Percentiles rank a stretch among this genome's conserved stretches.
Evolutionary conservation across 2,329 filamentous ascomycete genomes (phyloP).

Genomic region (Pseudogymnoascus sp.): DNA sequence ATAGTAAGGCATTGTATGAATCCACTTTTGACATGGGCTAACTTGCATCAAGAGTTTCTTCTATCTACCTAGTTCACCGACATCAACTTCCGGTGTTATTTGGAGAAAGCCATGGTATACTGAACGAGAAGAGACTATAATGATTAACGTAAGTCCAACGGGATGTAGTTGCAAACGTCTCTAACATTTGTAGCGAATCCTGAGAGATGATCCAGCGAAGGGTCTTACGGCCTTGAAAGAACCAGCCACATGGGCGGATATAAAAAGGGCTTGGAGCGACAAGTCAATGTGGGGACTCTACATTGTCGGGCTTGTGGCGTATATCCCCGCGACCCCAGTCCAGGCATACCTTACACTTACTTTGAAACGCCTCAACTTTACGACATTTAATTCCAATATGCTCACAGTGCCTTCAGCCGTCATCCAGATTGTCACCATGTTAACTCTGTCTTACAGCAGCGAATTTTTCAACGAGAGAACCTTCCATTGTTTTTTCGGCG

Average conservation of each 20-base stretch:
- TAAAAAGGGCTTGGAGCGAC: constrained; percentile 38
- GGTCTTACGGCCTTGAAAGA: constrained; percentile 40
- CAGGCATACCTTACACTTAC: constrained; percentile 46
- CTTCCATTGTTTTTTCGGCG: constrained; percentile 43
- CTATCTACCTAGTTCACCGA: constrained; percentile 57
- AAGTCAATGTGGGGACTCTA: constrained; percentile 43
- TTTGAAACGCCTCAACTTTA: constrained; percentile 47
- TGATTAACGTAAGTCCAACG: constrained; percentile 44
- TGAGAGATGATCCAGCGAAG: constrained; percentile 47
- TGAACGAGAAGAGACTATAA: constrained; percentile 59
- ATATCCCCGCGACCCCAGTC: constrained; percentile 41
- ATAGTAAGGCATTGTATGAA: constrained; percentile 24
- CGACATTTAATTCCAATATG: constrained; percentile 52
- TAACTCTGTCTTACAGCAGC: constrained; percentile 44
- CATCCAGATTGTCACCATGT: constrained; percentile 49
- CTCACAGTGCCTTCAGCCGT: constrained; percentile 51
- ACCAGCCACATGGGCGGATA: constrained; percentile 34
- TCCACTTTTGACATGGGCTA: background rate
- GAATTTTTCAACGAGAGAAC: constrained; percentile 47
- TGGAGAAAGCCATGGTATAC: constrained; percentile 58
- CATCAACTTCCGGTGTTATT: constrained; percentile 52
- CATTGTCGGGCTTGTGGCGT: constrained; percentile 39
- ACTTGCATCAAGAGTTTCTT: constrained; percentile 35
- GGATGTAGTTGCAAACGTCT: background rate
- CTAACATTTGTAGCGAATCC: constrained; percentile 29